Conservation (phyloP, 192 early-diverging fungal species). For the Coemansia aciculifera region DNA sequence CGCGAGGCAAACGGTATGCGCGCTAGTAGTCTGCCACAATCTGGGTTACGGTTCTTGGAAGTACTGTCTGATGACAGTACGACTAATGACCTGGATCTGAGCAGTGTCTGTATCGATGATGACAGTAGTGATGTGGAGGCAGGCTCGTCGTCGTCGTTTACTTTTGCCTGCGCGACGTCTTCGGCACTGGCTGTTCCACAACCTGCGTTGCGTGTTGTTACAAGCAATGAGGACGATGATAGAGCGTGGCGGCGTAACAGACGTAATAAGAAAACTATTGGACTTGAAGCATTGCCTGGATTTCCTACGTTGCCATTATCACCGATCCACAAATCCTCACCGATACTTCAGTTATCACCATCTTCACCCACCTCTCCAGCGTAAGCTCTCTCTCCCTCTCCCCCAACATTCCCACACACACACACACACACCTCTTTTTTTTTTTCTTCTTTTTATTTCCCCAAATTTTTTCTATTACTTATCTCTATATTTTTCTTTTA, state of each 20-base stretch:
- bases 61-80: background rate
- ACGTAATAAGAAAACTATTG: conserved; percentile 1
- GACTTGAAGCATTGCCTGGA: background rate
- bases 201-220: background rate
- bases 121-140: background rate
- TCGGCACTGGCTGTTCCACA: too few species aligned
- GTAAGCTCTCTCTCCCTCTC: background rate
- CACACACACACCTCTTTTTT: background rate
- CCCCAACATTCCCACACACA: too few species aligned
- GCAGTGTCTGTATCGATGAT: background rate
- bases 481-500: background rate
- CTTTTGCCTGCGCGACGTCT: too few species aligned
- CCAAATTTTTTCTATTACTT: conserved; percentile 5
- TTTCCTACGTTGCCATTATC: conserved; percentile 45
- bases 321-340: conserved; percentile 27
- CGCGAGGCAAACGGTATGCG: conserved; percentile 7
- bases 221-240: background rate
- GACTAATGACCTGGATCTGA: background rate
- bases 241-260: background rate
- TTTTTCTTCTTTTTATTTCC: background rate
- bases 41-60: conserved; percentile 18
- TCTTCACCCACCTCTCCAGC: background rate
- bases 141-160: too few species aligned
- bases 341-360: conserved; percentile 10
- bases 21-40: conserved; percentile 18